Evolutionary conservation across 1,284 basidiomycete species (phyloP), one percentile per base, ranked within the genome.

Genomic region (Calocybe gambosa): DNA sequence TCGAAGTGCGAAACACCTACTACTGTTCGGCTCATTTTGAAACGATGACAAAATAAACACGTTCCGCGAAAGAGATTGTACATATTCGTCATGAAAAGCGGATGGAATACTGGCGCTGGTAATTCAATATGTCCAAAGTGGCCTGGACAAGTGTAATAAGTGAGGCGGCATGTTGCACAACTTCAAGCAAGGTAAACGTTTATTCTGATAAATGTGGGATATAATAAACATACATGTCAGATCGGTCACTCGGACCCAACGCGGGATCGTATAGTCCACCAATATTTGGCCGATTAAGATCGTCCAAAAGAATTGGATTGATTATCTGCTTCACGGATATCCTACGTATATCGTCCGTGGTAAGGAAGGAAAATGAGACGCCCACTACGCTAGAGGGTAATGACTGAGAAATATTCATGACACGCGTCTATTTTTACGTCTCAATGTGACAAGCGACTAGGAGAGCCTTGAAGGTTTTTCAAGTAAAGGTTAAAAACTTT

Each of bases 41-140:
- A 97, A 57, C 77, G 80, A 66, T 99, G 95, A 68, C 96, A 99
- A 69, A 90, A 98, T 61, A 96, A 70, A 70, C 96, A 99, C n/a
- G 84, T 86, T 36, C 85, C 86, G 44, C 93, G 83, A 12, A 99
- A 73, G 42, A 99, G 68, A 55, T 89, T 87, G 66, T 86, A 94
- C 74, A 90, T 87, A 61, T 96, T 92, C 40, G 77, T 77, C 85
- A 99, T 93, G 69, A 98, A 99, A 23, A 99, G 73, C 0, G 96
- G 96, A 63, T 99, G 95, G 64, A 90, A 99, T 10, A 99, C 91
- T 20, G 96, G 93, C 16, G 89, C 79, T 8, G 96, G 93, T 5
- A 99, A 81, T 58, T 98, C 93, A 55, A 99, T 95, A 68, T 99
- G 96, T n/a, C 96, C 96, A 71, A 91, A 99, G 68, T 99, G 96